Evolutionary conservation across 768 basidiomycete species (phyloP).

Genomic region (Suillus brevipes): DNA sequence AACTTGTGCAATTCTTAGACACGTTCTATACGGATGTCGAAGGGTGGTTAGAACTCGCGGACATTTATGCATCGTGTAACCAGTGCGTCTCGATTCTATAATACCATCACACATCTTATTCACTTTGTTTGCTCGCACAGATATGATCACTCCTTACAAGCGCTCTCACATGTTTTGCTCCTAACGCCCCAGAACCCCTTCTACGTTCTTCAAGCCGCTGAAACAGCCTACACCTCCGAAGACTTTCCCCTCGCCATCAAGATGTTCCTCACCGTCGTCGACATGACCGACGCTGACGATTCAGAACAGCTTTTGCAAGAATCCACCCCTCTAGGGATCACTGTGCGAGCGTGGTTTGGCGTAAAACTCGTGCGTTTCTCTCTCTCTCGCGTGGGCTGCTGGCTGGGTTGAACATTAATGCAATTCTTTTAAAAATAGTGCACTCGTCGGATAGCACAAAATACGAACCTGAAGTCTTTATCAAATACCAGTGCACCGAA

Average conservation of each 20-base stretch:
- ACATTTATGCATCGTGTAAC: conserved; percentile 72
- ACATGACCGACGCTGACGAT: conserved; percentile 70
- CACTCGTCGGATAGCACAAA: conserved; percentile 51
- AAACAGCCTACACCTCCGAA: conserved; percentile 80
- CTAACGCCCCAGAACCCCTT: conserved; percentile 87
- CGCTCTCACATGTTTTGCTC: conserved; percentile 78
- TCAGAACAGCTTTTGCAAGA: conserved; percentile 49
- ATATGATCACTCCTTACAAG: conserved; percentile 69
- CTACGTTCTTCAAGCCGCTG: conserved; percentile 80
- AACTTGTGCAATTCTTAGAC: conserved; percentile 74
- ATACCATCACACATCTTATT: neutral
- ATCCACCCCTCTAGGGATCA: conserved; percentile 49
- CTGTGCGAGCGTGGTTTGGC: conserved; percentile 79
- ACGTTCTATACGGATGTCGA: conserved; percentile 88
- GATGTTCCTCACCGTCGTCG: conserved; percentile 74
- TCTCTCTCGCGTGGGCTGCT: neutral
- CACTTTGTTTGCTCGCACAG: conserved; percentile 38
- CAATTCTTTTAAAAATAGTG: conserved; percentile 44
- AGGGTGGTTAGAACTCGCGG: conserved; percentile 85
- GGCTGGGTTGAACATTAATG: neutral
- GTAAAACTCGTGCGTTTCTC: conserved; percentile 66
- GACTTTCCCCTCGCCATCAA: conserved; percentile 78
- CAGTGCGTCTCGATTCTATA: conserved; percentile 50
- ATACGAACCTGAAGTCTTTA: conserved; percentile 45
- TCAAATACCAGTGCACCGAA: conserved; percentile 60